A percentile compares a stretch with the other conserved stretches of the same genome.
These are phyloP conservation scores for Apiospora aurea DNA, from an alignment of 2,329 filamentous ascomycete genomes.

Conservation along the genomic window DNA sequence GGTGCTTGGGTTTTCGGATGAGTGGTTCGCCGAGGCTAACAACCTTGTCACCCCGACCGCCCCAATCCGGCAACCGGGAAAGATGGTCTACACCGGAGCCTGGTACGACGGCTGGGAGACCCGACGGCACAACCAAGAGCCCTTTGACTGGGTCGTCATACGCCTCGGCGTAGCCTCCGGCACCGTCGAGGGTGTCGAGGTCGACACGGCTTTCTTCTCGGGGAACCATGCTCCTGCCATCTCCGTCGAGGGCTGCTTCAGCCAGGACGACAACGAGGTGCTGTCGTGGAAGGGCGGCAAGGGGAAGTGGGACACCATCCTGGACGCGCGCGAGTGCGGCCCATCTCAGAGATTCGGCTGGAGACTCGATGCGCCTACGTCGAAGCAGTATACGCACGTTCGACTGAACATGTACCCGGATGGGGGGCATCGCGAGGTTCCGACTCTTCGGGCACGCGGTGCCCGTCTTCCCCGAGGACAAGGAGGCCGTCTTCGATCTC, in stretches of 20 bases:
- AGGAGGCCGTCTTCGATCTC: slow-evolving; percentile 73
- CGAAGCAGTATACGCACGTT: slow-evolving; percentile 79
- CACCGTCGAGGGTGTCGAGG: slow-evolving; percentile 75
- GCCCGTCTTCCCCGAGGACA: slow-evolving; percentile 75
- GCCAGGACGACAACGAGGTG: slow-evolving; percentile 68
- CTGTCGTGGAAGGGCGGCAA: slow-evolving; percentile 64
- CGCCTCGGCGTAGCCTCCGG: slow-evolving; percentile 74
- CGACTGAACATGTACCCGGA: slow-evolving; percentile 86
- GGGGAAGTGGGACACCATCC: slow-evolving; percentile 75
- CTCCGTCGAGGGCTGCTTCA: slow-evolving; percentile 79
- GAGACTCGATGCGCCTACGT: slow-evolving; percentile 65
- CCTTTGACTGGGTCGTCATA: slow-evolving; percentile 73
- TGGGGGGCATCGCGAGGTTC: slow-evolving; percentile 83
- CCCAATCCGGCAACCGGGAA: slow-evolving; percentile 68
- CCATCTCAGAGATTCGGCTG: slow-evolving; percentile 77
- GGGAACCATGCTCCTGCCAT: slow-evolving; percentile 84
- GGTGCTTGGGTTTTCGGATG: slow-evolving; percentile 69
- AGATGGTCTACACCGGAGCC: slow-evolving; percentile 73
- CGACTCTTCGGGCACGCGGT: slow-evolving; percentile 78
- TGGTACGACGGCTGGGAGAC: slow-evolving; percentile 79
- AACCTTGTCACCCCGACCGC: slow-evolving; percentile 71
- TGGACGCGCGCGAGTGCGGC: slow-evolving; percentile 74
- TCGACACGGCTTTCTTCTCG: slow-evolving; percentile 83
- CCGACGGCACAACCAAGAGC: slow-evolving; percentile 67
- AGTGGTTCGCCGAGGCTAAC: slow-evolving; percentile 72